phyloP scores from a whole-genome alignment of 306 rosid species.

The Boehmeria nivea region DNA sequence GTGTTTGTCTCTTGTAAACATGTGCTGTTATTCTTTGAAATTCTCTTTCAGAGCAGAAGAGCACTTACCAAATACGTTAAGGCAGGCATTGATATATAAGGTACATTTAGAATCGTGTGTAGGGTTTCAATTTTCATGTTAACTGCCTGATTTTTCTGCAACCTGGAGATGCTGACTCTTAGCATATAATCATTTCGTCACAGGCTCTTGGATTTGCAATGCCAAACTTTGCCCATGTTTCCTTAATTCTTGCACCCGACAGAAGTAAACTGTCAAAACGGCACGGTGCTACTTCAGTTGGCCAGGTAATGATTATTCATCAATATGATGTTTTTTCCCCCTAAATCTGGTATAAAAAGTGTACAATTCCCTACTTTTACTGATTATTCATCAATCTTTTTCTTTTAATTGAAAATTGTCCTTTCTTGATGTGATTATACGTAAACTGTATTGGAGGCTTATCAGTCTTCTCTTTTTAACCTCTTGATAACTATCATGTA shows the following conservation, averaged over 20 bases:
- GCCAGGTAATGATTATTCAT: constrained; percentile 50
- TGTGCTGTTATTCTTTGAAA: constrained; percentile 2
- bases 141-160: constrained; percentile 7
- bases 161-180: constrained; percentile 16
- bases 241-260: constrained; percentile 95
- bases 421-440: too few relatives aligned
- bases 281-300: constrained; percentile 97
- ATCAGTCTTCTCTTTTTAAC: constrained; percentile 11
- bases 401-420: not conserved
- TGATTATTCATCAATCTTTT: not conserved
- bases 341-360: not conserved
- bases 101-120: constrained; percentile 27
- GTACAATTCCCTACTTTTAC: too few relatives aligned
- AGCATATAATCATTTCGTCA: constrained; percentile 17
- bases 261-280: constrained; percentile 94
- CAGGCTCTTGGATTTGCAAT: constrained; percentile 79
- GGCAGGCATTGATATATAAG: constrained; percentile 87
- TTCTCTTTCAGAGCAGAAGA: constrained; percentile 75
- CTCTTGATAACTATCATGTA: constrained; percentile 7
- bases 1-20: not conserved
- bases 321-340: not conserved
- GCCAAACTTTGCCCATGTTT: constrained; percentile 85
- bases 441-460: too few relatives aligned
- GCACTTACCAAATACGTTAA: constrained; percentile 77
- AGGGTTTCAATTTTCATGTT: not conserved